Base-by-base conservation (phyloP, 345 rosid species). In the Angophora floribunda region DNA sequence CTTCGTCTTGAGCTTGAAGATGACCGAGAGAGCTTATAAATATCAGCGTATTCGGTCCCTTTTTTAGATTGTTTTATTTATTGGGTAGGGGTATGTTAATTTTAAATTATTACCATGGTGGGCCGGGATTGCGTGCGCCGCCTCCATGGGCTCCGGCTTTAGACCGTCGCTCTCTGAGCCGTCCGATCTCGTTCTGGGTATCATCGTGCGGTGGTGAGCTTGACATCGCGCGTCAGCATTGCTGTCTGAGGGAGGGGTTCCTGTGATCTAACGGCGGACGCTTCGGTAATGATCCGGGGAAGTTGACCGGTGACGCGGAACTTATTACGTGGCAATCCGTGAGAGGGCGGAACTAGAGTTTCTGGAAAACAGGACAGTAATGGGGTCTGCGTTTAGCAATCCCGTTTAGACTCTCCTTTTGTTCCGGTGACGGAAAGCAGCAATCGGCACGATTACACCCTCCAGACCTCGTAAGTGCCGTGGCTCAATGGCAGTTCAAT, bases 251-350 rank as follows among this genome's bases (percentile, higher is more conserved):
- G 45, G 19, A 3, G 80, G 84, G 22, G 49, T 14, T 75, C 28
- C 28, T 19, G 0, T 10, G 49, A 75, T 75, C 84, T 21, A 41
- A 75, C 84, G 84, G 84, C 41, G 49, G 84, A 41, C 41, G 49
- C 82, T 21, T 36, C 14, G 11, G 82, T 9, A 36, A 36, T 41
- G 1, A 41, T 63, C 36, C 3, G 82, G 13, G 19, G 26, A 21
- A 22, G 49, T 75, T 21, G 49, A 75, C 10, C 84, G 49, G 84
- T 80, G 90, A 86, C 90, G 90, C 11, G 80, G 44, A 53, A 10
- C 22, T 26, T 30, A 49, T 32, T 57, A 89, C 86, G 90, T 86
- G 90, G 86, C 88, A 26, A 16, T 19, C 59, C 26, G 70, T 15
- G 86, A 86, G 84, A 85, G 89, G 89, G 28, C n/a, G 87, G 52